Evolutionary conservation across 495 filamentous ascomycete genomes (phyloP).

Genomic region (Geopyxis carbonaria): DNA sequence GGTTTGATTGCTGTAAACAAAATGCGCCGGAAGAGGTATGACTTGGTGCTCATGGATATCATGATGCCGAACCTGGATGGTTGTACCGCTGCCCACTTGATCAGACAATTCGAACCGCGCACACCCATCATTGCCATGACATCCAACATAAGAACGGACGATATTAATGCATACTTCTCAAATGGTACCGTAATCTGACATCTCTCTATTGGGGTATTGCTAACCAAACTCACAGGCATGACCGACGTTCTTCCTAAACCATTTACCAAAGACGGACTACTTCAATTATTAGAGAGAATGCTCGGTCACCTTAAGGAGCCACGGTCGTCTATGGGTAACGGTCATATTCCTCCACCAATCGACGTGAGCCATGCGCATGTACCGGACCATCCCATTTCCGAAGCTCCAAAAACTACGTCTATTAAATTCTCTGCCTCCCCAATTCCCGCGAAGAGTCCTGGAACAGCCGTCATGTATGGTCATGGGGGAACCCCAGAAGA

Average conservation of each 20-base stretch:
- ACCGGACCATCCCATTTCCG: neutral
- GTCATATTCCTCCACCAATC: constrained; percentile 14
- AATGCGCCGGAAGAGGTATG: constrained; percentile 57
- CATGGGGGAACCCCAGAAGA: constrained; percentile 1
- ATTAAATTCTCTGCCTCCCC: constrained; percentile 3
- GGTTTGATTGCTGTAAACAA: constrained; percentile 88
- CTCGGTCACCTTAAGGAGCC: constrained; percentile 44
- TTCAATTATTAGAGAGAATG: constrained; percentile 79
- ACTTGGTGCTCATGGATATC: constrained; percentile 96
- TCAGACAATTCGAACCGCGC: constrained; percentile 66
- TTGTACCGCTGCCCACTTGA: constrained; percentile 83
- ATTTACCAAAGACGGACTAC: constrained; percentile 87
- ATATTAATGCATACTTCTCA: constrained; percentile 92
- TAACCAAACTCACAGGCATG: constrained; percentile 57
- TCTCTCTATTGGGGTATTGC: neutral
- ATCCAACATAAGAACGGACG: constrained; percentile 90
- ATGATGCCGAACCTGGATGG: constrained; percentile 96
- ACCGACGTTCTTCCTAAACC: constrained; percentile 94
- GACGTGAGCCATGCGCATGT: neutral
- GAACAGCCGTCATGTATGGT: neutral
- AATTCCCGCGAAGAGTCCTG: constrained; percentile 1
- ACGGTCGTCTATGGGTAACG: too few relatives aligned
- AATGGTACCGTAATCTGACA: constrained; percentile 56
- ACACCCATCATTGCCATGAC: constrained; percentile 97
- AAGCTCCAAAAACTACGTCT: constrained; percentile 2